A percentile compares a stretch with the other conserved stretches of the same genome.
Conservation (phyloP, 2,329 filamentous ascomycete genomes). For the Nannizziopsis barbatae region DNA sequence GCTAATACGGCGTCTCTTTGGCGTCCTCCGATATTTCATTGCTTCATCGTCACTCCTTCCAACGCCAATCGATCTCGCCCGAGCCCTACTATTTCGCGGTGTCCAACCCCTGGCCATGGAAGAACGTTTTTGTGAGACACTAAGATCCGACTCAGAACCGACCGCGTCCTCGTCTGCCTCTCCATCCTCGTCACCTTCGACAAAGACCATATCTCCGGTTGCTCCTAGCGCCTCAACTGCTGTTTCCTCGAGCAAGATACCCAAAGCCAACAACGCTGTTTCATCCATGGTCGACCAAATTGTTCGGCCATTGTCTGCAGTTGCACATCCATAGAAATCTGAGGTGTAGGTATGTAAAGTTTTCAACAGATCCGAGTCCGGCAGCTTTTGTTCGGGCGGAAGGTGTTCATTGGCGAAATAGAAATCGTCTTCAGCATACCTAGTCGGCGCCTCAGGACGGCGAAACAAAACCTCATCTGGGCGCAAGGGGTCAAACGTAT, state of each 20-base stretch:
- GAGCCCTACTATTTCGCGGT: neutral
- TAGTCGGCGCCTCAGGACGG: conserved; percentile 38
- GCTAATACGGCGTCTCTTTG: conserved; percentile 8
- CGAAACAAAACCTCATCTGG: conserved; percentile 52
- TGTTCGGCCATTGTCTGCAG: conserved; percentile 24
- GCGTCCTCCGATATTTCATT: neutral
- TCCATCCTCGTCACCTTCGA: conserved; percentile 36
- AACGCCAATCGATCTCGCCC: neutral
- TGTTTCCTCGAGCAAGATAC: conserved; percentile 50
- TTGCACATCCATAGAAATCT: conserved; percentile 41
- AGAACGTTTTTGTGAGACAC: neutral
- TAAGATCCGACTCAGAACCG: conserved; percentile 2
- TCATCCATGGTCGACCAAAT: conserved; percentile 49
- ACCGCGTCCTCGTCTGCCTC: conserved; percentile 18
- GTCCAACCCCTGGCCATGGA: neutral
- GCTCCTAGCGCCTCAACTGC: conserved; percentile 42
- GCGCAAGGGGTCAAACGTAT: conserved; percentile 32
- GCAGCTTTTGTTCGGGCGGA: conserved; percentile 33
- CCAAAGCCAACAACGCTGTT: conserved; percentile 50
- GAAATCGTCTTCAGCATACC: conserved; percentile 44
- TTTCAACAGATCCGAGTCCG: conserved; percentile 47
- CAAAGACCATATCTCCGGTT: conserved; percentile 48
- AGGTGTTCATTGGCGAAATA: conserved; percentile 45
- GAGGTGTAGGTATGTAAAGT: conserved; percentile 48
- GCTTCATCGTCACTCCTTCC: conserved; percentile 6